Percentiles rank a stretch among this genome's conserved stretches.
phyloP scores from a whole-genome alignment of 192 early-diverging fungal species.

The Rhizophagus prolifer region DNA sequence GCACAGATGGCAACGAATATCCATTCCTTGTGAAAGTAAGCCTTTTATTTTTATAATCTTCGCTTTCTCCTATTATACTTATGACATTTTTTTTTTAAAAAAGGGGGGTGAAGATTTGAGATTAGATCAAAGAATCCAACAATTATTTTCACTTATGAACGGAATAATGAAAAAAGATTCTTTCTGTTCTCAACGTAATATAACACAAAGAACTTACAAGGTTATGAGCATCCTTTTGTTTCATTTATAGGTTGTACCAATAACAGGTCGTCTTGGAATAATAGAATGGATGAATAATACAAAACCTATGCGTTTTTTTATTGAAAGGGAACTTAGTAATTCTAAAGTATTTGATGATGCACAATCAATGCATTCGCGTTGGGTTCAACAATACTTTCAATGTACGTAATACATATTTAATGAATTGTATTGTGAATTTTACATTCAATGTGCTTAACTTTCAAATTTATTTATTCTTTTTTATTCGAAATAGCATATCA shows the following conservation, averaged over 20 bases:
- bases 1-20: conserved; percentile 73
- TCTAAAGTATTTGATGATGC: conserved; percentile 44
- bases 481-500: conserved; percentile 49
- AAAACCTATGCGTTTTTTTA: conserved; percentile 61
- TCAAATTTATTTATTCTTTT: background rate
- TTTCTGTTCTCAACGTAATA: conserved; percentile 53
- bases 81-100: background rate
- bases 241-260: conserved; percentile 41
- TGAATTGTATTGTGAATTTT: background rate
- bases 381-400: conserved; percentile 50
- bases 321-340: conserved; percentile 49
- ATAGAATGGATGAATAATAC: conserved; percentile 80
- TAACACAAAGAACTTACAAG: conserved; percentile 71
- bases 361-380: conserved; percentile 46
- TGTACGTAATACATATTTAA: conserved; percentile 46
- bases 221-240: conserved; percentile 35
- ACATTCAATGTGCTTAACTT: background rate
- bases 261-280: conserved; percentile 62
- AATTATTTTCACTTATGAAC: conserved; percentile 81
- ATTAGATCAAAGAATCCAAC: conserved; percentile 76
- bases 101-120: conserved; percentile 83
- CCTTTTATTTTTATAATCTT: conserved; percentile 13
- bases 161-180: conserved; percentile 54
- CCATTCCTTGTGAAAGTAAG: conserved; percentile 73
- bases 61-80: background rate